phyloP scores from a whole-genome alignment of 208 protist species.

The Acanthamoeba triangularis region DNA sequence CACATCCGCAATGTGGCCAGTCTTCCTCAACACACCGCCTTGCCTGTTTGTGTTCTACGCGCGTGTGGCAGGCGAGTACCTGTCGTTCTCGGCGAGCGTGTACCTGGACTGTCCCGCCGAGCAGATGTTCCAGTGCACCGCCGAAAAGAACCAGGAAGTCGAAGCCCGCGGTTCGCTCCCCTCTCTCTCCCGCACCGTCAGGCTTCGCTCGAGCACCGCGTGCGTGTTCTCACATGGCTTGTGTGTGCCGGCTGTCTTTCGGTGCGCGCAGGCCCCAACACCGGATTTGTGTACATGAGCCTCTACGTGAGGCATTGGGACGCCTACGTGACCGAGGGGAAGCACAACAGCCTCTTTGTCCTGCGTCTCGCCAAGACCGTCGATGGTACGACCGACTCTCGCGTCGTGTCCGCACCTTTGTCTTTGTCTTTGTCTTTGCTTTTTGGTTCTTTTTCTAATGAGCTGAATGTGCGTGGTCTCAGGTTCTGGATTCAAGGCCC shows the following conservation, averaged over 20 bases:
- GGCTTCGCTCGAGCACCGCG: not conserved
- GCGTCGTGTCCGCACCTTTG: no score
- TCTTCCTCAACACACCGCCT: not conserved
- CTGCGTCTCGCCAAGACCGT: not conserved
- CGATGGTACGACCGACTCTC: not conserved
- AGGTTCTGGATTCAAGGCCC: not conserved
- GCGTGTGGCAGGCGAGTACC: not conserved
- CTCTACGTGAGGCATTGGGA: slow-evolving; percentile 82
- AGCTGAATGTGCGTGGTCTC: not conserved
- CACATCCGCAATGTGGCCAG: no score
- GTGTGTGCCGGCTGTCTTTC: no score
- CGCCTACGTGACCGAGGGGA: slow-evolving; percentile 70
- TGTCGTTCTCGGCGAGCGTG: slow-evolving; percentile 72
- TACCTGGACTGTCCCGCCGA: slow-evolving; percentile 51
- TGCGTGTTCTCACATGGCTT: not conserved
- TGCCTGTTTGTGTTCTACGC: not conserved
- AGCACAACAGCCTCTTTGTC: slow-evolving; percentile 66
- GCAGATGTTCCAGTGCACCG: slow-evolving; percentile 60
- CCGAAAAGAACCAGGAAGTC: slow-evolving; percentile 59
- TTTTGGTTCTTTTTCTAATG: not conserved
- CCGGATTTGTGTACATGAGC: slow-evolving; percentile 74
- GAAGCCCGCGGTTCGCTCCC: slow-evolving; percentile 13
- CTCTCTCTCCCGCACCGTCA: no score
- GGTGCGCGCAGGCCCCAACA: slow-evolving; percentile 61
- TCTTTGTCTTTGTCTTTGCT: no score